Evolutionary conservation across 495 filamentous ascomycete species (phyloP).

Genomic region (Glutinoglossum americanum): DNA sequence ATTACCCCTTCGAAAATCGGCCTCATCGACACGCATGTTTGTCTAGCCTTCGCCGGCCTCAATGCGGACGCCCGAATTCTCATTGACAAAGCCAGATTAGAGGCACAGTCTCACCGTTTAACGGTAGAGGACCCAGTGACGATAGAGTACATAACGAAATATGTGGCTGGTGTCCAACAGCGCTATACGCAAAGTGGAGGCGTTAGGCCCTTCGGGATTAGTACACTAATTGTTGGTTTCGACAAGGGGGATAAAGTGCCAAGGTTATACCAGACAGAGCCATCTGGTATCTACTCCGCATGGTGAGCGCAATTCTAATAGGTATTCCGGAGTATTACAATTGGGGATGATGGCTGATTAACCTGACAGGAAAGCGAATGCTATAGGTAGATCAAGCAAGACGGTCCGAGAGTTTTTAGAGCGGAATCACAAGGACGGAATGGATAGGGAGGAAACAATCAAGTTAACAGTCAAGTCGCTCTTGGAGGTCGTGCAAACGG

Average conservation of each 20-base stretch:
- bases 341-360: neutral
- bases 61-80: constrained; percentile 96
- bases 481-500: constrained; percentile 93
- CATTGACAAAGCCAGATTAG: constrained; percentile 88
- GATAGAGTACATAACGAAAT: constrained; percentile 98
- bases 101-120: constrained; percentile 90
- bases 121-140: constrained; percentile 96
- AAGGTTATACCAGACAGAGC: constrained; percentile 90
- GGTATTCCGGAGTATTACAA: neutral
- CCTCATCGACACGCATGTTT: constrained; percentile 81
- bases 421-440: constrained; percentile 89
- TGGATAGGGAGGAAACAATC: constrained; percentile 93
- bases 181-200: constrained; percentile 95
- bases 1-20: constrained; percentile 98
- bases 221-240: constrained; percentile 91
- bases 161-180: constrained; percentile 92
- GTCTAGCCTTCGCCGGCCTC: constrained; percentile 82
- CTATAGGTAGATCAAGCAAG: constrained; percentile 94
- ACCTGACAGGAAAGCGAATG: constrained; percentile 77
- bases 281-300: constrained; percentile 92
- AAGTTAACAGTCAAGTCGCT: constrained; percentile 93
- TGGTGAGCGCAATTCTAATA: constrained; percentile 36
- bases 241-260: constrained; percentile 75
- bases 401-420: constrained; percentile 96
- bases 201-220: constrained; percentile 92